Evolutionary conservation across 129 eudicot species (phyloP), one percentile per base, ranked within the genome.

Genomic region (Kitagawia praeruptora): DNA sequence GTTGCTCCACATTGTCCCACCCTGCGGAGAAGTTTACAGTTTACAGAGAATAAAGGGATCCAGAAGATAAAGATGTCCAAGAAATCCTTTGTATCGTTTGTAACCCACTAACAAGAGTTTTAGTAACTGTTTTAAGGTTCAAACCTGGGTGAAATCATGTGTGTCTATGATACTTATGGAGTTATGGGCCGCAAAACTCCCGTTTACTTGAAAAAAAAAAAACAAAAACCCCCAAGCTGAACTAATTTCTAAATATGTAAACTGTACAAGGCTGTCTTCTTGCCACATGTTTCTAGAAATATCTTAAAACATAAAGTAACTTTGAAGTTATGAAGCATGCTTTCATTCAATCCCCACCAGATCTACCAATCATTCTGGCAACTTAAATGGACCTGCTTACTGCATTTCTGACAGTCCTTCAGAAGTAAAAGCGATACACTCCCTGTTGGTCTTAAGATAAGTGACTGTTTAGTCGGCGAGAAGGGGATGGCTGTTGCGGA

Each of bases 401-500:
- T 67, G 73, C 73, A 67, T 11, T 67, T 61, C 34, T 61, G 69
- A 25, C 34, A 1, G 37, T n/a, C 69, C 37, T 16, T 25, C 42
- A 5, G 8, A 67, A 9, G 41, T 14, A 12, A 2, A 15, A 66
- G 40, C 6, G 8, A 31, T 67, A 15, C 13, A n/a, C 21, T 25
- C 3, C 13, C 4, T 39, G 47, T 40, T 77, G 70, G 28, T 23
- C 31, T 45, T 42, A 28, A 78, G 58, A 78, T 12, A 41, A 75
- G 75, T 53, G 81, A 56, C 48, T 61, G 66, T 18, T 19, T 3
- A 54, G 73, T 78, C 61, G 84, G 5, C 38, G 53, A 18, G 86
- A 78, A 48, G 87, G 85, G 2, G 81, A 77, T 56, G 85, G 78
- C 64, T 79, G 82, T 67, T 77, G 78, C 14, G 73, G 81, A 76